A percentile compares a stretch with the other conserved stretches of the same genome.
These are phyloP conservation scores for Capsicum chinense DNA, from an alignment of 257 asterid species.

Conservation along the genomic window DNA sequence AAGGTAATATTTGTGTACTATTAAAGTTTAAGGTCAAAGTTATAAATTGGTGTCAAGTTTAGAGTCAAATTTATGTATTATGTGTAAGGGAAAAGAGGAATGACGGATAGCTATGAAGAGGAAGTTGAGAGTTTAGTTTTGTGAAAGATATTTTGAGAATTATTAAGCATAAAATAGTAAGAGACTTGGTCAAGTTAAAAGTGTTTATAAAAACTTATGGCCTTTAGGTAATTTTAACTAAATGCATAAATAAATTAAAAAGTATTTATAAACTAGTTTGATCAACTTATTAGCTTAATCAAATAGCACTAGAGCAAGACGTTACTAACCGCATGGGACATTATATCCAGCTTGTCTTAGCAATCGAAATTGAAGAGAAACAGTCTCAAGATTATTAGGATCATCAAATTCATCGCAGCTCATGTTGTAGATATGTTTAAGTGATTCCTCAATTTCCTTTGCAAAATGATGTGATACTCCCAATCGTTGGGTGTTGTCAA, in stretches of 20 bases:
- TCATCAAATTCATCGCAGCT: neutral
- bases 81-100: no score
- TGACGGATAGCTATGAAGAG: neutral
- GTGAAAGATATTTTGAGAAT: neutral
- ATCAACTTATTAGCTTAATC: neutral
- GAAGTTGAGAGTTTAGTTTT: neutral
- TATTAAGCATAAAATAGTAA: no score
- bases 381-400: neutral
- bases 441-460: neutral
- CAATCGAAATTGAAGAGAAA: conserved; percentile 30
- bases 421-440: conserved; percentile 17
- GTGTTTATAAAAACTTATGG: no score
- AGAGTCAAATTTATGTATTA: no score
- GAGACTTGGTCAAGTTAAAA: no score
- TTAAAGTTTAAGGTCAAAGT: no score
- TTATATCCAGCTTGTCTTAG: conserved; percentile 25
- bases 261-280: neutral
- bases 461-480: conserved; percentile 30
- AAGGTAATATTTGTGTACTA: no score
- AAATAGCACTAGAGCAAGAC: neutral
- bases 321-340: conserved; percentile 19
- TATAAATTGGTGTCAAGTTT: no score
- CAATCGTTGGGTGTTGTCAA: conserved; percentile 2
- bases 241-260: no score
- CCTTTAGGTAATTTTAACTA: no score